These are phyloP conservation scores for Chaetomiaceae sp. DNA, from an alignment of 2,329 filamentous ascomycete species.

Conservation along the genomic window DNA sequence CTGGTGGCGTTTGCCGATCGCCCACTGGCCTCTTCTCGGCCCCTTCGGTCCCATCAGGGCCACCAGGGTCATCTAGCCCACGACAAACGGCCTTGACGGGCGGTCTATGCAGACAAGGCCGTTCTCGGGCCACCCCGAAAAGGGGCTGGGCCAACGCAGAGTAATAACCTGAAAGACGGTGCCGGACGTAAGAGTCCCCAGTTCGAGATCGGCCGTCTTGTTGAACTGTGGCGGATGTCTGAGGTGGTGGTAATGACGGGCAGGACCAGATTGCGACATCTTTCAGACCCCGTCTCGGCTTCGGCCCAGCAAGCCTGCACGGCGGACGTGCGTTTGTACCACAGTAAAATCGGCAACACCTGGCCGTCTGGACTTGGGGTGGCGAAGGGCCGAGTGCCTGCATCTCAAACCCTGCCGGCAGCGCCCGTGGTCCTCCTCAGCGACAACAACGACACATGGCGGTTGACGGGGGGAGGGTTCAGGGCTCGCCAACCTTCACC, in stretches of 20 bases:
- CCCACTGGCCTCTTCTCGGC: background rate
- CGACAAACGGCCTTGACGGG: too few species aligned
- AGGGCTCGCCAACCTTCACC: too few species aligned
- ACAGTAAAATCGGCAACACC: background rate
- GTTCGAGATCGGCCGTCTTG: background rate
- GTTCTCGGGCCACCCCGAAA: too few species aligned
- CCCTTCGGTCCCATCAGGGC: background rate
- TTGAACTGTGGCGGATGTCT: background rate
- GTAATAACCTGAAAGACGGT: too few species aligned
- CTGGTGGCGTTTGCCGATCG: background rate
- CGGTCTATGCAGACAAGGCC: too few species aligned
- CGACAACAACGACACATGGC: conserved; percentile 2
- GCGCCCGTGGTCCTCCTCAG: background rate
- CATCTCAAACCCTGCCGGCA: too few species aligned
- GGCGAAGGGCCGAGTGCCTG: conserved; percentile 2
- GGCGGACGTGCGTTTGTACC: background rate
- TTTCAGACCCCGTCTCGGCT: background rate
- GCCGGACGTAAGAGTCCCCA: too few species aligned
- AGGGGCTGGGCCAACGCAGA: too few species aligned
- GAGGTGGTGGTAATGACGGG: background rate
- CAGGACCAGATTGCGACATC: background rate
- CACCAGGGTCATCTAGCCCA: too few species aligned
- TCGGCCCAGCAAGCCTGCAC: background rate
- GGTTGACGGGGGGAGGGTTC: too few species aligned
- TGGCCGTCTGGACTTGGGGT: background rate